Conservation (phyloP, 1,284 basidiomycete genomes). For the Schizophyllum commune region DNA sequence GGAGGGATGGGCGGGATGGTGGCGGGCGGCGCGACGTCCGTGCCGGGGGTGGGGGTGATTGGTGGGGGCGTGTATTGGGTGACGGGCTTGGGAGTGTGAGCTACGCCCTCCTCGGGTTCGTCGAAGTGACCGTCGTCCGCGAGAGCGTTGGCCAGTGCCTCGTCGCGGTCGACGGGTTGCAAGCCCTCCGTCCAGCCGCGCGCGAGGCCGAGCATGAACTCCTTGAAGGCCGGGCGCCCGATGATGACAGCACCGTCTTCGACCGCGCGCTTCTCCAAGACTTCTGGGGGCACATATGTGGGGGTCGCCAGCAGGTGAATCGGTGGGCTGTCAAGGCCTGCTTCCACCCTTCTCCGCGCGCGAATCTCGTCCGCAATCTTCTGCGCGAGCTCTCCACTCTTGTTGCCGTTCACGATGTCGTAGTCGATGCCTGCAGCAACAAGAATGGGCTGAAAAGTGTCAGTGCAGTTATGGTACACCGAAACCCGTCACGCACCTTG, state of each 20-base stretch:
- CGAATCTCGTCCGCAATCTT: conserved; percentile 71
- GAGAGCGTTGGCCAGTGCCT: conserved; percentile 62
- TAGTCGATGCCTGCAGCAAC: conserved; percentile 94
- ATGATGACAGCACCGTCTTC: conserved; percentile 82
- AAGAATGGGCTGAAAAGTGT: conserved; percentile 68
- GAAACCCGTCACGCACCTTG: conserved; percentile 58
- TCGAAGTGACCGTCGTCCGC: conserved; percentile 75
- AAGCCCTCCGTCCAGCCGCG: conserved; percentile 81
- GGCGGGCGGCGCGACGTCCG: conserved; percentile 16
- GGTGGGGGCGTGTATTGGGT: conserved; percentile 6
- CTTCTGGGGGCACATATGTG: conserved; percentile 45
- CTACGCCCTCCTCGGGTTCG: conserved; percentile 35
- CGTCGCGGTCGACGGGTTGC: conserved; percentile 67
- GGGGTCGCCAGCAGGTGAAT: conserved; percentile 42
- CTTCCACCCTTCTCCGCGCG: conserved; percentile 51
- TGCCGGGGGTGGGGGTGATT: conserved; percentile 14
- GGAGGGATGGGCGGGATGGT: conserved; percentile 74
- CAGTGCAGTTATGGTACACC: neutral
- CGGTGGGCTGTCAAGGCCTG: conserved; percentile 52
- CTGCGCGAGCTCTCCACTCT: conserved; percentile 78
- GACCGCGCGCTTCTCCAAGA: conserved; percentile 47
- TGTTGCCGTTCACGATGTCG: conserved; percentile 74
- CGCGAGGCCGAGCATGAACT: conserved; percentile 84
- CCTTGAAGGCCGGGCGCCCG: conserved; percentile 91
- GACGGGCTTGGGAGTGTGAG: conserved; percentile 25